Base-by-base conservation (phyloP, 257 asterid species). In the Thymus mandschuricus region DNA sequence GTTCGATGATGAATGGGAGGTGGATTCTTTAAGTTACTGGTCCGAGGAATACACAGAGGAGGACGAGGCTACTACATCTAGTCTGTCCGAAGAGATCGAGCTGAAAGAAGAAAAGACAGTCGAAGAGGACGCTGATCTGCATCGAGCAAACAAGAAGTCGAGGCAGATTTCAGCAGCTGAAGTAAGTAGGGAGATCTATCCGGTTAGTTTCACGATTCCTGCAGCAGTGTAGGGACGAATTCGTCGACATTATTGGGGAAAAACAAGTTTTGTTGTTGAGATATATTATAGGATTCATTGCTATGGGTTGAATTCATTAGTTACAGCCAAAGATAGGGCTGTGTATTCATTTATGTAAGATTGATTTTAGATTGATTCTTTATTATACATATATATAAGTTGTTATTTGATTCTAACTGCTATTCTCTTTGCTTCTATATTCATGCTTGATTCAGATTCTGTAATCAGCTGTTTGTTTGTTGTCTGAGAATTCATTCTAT, bases 201-300 rank as follows among this genome's bases (percentile, higher is more conserved):
- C 86, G 4, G 82, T 87, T 79, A 80, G 83, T 67, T 76, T 81
- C 43, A 83, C 82, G 31, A 81, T 87, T 76, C 84, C 85, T 60
- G 89, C 94, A 6, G 96, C 88, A 52, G 80, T 85, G 43, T 86
- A 83, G 82, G 38, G 44, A 66, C 28, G 56, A 68, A 70, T 65
- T 54, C 49, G 74, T 70, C 55, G 68, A 78, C 81, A 66, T 78
- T 54, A 65, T 72, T 68, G 82, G 59, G 64, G 21, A 21, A 21
- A 73, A 77, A 70, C 31, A 38, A 44, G 49, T 78, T 75, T 80
- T 76, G 80, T 30, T 65, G 74, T 71, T 66, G 73, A 71, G 80
- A 35, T 5, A 52, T 15, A 15, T 3, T 68, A 56, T 73, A 76
- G 70, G 70, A 50, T 31, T 28, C 9, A 13, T 60, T 67, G 1